phyloP scores from a whole-genome alignment of 2,329 filamentous ascomycete genomes.

The Metarhizium robertsii region DNA sequence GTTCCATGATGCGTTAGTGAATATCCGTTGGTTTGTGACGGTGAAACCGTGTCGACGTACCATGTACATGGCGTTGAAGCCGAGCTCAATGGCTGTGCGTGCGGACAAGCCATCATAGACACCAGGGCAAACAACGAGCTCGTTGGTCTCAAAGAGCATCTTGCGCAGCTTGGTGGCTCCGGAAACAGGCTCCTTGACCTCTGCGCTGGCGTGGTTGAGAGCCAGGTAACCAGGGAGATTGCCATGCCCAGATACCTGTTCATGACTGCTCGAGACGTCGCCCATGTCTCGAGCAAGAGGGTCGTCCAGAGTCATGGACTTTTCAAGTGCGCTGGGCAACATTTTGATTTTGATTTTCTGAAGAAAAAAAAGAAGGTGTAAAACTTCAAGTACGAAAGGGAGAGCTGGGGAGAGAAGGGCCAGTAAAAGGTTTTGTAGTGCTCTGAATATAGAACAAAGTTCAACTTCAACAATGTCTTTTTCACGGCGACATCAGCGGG shows the following conservation, averaged over 20 bases:
- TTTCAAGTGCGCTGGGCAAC: slow-evolving; percentile 7
- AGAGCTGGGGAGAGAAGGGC: too few species aligned
- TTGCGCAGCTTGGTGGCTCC: slow-evolving; percentile 28
- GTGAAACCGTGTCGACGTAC: slow-evolving; percentile 25
- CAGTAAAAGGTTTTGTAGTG: not conserved
- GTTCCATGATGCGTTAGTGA: not conserved
- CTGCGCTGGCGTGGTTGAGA: slow-evolving; percentile 6
- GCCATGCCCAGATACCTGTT: not conserved
- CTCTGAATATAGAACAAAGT: not conserved
- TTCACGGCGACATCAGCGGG: not conserved
- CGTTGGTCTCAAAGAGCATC: slow-evolving; percentile 28
- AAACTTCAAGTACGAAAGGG: too few species aligned
- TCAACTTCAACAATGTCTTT: not conserved
- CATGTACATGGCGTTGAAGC: slow-evolving; percentile 60
- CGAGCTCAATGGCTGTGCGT: slow-evolving; percentile 49
- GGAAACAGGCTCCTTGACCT: slow-evolving; percentile 10
- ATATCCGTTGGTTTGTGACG: too few species aligned
- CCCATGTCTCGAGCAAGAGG: slow-evolving; percentile 5
- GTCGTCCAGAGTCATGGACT: slow-evolving; percentile 2
- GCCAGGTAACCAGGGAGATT: slow-evolving; percentile 4
- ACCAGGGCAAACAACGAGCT: slow-evolving; percentile 50
- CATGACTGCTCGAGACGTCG: slow-evolving; percentile 1
- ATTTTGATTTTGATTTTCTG: not conserved
- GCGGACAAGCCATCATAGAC: slow-evolving; percentile 62
- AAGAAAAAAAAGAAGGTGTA: too few species aligned